These are phyloP conservation scores for Chytriomyces sp. DNA, from an alignment of 192 early-diverging fungal genomes.

Conservation along the genomic window DNA sequence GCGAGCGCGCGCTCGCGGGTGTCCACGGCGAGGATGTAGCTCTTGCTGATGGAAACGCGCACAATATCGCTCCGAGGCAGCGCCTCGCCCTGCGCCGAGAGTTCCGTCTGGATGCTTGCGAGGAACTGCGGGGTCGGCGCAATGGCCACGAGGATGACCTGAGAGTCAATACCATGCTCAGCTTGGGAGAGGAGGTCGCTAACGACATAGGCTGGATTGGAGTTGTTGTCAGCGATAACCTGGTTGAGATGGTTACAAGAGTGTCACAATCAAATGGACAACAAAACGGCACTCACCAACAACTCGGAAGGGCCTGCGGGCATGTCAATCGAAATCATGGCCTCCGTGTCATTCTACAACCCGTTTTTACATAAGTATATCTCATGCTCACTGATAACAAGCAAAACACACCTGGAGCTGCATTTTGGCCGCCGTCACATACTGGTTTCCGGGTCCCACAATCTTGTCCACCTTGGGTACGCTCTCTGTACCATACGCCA, in stretches of 20 bases:
- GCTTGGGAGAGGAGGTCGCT: slow-evolving; percentile 96
- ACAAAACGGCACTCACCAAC: slow-evolving; percentile 50
- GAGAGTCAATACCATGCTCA: slow-evolving; percentile 91
- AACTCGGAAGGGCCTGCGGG: slow-evolving; percentile 99
- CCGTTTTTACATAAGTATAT: background rate
- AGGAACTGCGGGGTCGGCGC: slow-evolving; percentile 68
- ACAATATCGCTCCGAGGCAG: slow-evolving; percentile 91
- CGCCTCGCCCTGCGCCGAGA: slow-evolving; percentile 78
- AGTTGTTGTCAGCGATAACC: slow-evolving; percentile 86
- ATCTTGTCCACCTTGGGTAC: slow-evolving; percentile 99
- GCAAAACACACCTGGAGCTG: slow-evolving; percentile 66
- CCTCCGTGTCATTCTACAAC: slow-evolving; percentile 81
- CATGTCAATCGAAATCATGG: slow-evolving; percentile 97
- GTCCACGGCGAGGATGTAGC: slow-evolving; percentile 72
- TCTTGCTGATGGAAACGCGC: slow-evolving; percentile 83
- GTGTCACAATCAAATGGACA: background rate
- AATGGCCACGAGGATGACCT: slow-evolving; percentile 92
- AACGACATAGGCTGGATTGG: slow-evolving; percentile 89
- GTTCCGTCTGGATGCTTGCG: slow-evolving; percentile 74
- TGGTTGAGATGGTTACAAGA: slow-evolving; percentile 11
- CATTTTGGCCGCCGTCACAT: slow-evolving; percentile 99
- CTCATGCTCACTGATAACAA: background rate
- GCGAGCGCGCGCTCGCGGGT: slow-evolving; percentile 74
- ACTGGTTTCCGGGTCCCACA: slow-evolving; percentile 99
- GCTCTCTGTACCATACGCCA: slow-evolving; percentile 97